Percentiles rank a stretch among this genome's conserved stretches.
These are phyloP conservation scores for Yarrowia alimentaria DNA, from an alignment of 805 yeast genomes.

Conservation along the genomic window DNA sequence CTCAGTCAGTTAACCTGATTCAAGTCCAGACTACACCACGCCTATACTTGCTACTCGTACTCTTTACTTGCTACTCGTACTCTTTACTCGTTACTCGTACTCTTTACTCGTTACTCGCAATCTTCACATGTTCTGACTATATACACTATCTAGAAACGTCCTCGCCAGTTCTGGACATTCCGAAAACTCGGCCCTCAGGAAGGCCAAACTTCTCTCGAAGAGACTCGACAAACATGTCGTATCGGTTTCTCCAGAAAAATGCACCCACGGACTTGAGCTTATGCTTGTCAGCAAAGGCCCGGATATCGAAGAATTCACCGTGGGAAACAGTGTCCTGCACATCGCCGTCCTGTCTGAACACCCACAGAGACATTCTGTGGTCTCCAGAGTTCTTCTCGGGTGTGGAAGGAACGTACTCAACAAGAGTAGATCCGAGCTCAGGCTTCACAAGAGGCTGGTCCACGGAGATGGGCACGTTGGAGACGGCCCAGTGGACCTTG, in stretches of 20 bases:
- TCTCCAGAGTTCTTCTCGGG: conserved; percentile 85
- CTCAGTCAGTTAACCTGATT: too few relatives aligned
- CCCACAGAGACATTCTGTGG: conserved; percentile 88
- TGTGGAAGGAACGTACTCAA: conserved; percentile 71
- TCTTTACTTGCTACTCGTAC: too few relatives aligned
- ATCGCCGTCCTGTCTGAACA: conserved; percentile 63
- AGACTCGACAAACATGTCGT: conserved; percentile 68
- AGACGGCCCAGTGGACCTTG: conserved; percentile 72
- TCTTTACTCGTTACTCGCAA: too few relatives aligned
- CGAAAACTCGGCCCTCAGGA: conserved; percentile 66
- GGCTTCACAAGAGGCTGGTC: conserved; percentile 36
- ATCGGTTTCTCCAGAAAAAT: conserved; percentile 81
- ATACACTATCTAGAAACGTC: conserved; percentile 28
- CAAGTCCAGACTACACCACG: too few relatives aligned
- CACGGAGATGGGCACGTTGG: conserved; percentile 61
- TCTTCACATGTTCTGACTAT: conserved; percentile 19
- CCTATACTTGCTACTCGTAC: too few relatives aligned
- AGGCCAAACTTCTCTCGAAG: conserved; percentile 75
- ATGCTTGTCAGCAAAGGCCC: conserved; percentile 58
- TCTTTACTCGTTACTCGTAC: too few relatives aligned
- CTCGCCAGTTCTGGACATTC: conserved; percentile 24
- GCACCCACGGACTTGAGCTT: conserved; percentile 81
- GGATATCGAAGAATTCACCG: conserved; percentile 64
- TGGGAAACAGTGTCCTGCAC: conserved; percentile 30
- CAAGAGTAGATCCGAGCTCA: conserved; percentile 46